Evolutionary conservation across 169 alveolate genomes (phyloP).

Genomic region (Plasmodium fragile): DNA sequence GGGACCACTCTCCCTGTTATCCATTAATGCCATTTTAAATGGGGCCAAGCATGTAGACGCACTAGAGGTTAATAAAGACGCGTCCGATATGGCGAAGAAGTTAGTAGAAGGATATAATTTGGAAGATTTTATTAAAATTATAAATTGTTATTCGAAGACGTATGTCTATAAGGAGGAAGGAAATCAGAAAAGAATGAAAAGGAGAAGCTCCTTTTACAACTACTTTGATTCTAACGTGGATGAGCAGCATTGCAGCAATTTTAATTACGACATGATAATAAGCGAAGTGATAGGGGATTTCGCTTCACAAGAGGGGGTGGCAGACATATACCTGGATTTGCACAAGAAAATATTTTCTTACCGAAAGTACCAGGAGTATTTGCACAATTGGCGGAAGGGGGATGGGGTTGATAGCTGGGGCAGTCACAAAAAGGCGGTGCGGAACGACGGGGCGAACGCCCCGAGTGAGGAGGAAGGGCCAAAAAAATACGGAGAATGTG

Average conservation of each 20-base stretch:
- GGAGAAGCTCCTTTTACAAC: slow-evolving; percentile 9
- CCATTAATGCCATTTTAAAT: slow-evolving; percentile 88
- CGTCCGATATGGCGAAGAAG: slow-evolving; percentile 86
- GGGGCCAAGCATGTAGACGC: slow-evolving; percentile 91
- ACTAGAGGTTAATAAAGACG: slow-evolving; percentile 85
- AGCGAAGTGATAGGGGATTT: slow-evolving; percentile 91
- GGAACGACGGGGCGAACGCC: background rate
- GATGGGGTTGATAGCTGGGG: background rate
- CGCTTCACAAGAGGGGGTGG: slow-evolving; percentile 91
- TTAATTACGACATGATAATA: slow-evolving; percentile 87
- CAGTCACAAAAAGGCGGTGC: background rate
- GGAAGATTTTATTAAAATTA: slow-evolving; percentile 81
- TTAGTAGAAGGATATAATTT: slow-evolving; percentile 86
- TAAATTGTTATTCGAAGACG: slow-evolving; percentile 84
- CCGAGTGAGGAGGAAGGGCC: background rate
- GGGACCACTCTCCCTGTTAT: slow-evolving; percentile 89
- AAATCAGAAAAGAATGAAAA: slow-evolving; percentile 15
- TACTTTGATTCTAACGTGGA: background rate
- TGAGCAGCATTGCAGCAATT: slow-evolving; percentile 54
- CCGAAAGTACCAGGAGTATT: slow-evolving; percentile 68
- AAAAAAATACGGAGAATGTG: background rate
- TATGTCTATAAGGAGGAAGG: slow-evolving; percentile 78
- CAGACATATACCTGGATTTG: slow-evolving; percentile 88
- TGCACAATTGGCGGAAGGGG: background rate
- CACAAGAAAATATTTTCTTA: slow-evolving; percentile 82